phyloP scores from a whole-genome alignment of 805 yeast genomes.

The Scheffersomyces stipitis region DNA sequence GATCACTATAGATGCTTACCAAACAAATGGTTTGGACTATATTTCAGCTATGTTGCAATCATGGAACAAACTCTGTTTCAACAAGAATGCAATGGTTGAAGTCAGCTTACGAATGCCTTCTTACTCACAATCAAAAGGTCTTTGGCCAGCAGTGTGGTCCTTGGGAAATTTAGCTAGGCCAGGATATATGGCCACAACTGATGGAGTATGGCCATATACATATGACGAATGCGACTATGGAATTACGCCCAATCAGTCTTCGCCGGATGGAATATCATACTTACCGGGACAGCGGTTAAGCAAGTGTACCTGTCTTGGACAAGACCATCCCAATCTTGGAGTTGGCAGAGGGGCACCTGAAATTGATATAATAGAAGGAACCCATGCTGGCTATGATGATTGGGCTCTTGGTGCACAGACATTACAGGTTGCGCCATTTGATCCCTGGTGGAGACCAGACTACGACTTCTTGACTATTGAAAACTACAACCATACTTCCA shows the following conservation, averaged over 20 bases:
- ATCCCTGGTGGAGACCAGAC: conserved; percentile 44
- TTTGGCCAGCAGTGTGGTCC: conserved; percentile 43
- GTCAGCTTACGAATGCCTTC: conserved; percentile 32
- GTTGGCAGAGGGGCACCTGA: conserved; percentile 40
- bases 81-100: conserved; percentile 27
- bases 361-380: conserved; percentile 25
- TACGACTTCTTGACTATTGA: conserved; percentile 31
- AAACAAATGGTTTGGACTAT: conserved; percentile 34
- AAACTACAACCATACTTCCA: conserved; percentile 27
- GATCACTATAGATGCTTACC: conserved; percentile 35
- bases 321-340: conserved; percentile 38
- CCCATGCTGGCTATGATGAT: conserved; percentile 20
- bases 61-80: conserved; percentile 40
- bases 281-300: conserved; percentile 37
- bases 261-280: conserved; percentile 39
- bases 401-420: conserved; percentile 35
- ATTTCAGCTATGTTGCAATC: conserved; percentile 42
- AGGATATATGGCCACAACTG: conserved; percentile 34
- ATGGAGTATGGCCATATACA: conserved; percentile 42
- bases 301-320: conserved; percentile 33
- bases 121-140: conserved; percentile 29
- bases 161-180: conserved; percentile 39
- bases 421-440: conserved; percentile 44
- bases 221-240: conserved; percentile 39
- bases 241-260: conserved; percentile 38